Percentiles rank a stretch among this genome's conserved stretches.
Conservation (phyloP, 1,284 basidiomycete species). For the Naganishia liquefaciens region DNA sequence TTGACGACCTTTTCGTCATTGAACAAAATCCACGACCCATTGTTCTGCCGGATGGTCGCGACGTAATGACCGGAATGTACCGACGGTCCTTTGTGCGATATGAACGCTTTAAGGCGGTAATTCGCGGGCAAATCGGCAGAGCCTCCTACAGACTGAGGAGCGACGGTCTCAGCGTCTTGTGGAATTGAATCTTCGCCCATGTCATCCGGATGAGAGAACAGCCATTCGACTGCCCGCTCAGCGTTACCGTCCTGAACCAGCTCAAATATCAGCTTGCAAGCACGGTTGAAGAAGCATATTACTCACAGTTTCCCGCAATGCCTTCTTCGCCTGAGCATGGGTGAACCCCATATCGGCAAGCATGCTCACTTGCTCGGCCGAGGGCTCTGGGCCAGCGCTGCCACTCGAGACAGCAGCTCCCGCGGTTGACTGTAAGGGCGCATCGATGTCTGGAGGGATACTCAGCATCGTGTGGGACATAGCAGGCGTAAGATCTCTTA, state of each 20-base stretch:
- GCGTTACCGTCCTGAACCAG: slow-evolving; percentile 65
- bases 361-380: slow-evolving; percentile 68
- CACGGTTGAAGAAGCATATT: background rate
- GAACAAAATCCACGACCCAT: slow-evolving; percentile 75
- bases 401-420: slow-evolving; percentile 39
- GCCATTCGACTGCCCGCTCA: slow-evolving; percentile 91
- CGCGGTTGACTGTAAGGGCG: slow-evolving; percentile 62
- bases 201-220: slow-evolving; percentile 94
- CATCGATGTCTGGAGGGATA: slow-evolving; percentile 72
- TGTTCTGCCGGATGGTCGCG: slow-evolving; percentile 53
- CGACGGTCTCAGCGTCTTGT: slow-evolving; percentile 48
- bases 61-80: slow-evolving; percentile 91
- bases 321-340: slow-evolving; percentile 77
- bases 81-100: slow-evolving; percentile 94
- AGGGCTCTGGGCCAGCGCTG: slow-evolving; percentile 59
- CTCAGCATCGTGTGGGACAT: slow-evolving; percentile 1
- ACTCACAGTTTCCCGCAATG: slow-evolving; percentile 78
- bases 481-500: slow-evolving; percentile 41
- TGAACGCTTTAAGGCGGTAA: slow-evolving; percentile 85
- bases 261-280: background rate
- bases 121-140: slow-evolving; percentile 67
- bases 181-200: slow-evolving; percentile 59
- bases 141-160: slow-evolving; percentile 49
- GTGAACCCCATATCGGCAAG: slow-evolving; percentile 94
- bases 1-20: slow-evolving; percentile 95